Evolutionary conservation across 208 protist genomes (phyloP), one percentile per base, ranked within the genome.

Genomic region (Willaertia magna): DNA sequence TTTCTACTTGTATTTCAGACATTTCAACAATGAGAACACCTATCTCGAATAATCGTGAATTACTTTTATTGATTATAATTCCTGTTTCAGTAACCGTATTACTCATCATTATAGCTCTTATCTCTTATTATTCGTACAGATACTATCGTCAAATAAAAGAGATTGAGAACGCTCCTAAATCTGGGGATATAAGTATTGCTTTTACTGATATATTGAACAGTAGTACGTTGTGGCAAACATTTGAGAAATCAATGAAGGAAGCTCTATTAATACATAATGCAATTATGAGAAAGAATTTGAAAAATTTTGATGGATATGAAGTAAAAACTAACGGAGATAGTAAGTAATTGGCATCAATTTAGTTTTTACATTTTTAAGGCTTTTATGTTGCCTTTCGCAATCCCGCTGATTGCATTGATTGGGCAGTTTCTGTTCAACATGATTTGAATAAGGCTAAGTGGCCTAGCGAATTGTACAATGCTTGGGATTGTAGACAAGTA

Each of bases 271-370:
- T 87, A 14, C 87, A 88, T 85, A 85, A 88, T 49, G 2, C 55
- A 22, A 44, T 86, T 16, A 88, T 88, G 76, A 51, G 87, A 40
- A 9, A 40, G 20, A 49, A 46, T 42, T 47, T 88, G 11, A 42
- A 87, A 12, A 34, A 74, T 34, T 82, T 43, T 42, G 76, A 59
- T 26, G 89, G 89, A 40, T 91, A 87, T 61, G 89, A 91, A 86
- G 89, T 91, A 30, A 91, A 91, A 83, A 90, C 88, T n/a, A n/a
- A n/a, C n/a, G n/a, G n/a, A n/a, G n/a, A n/a, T n/a, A n/a, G n/a
- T n/a, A n/a, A n/a, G n/a, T n/a, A n/a, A n/a, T n/a, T n/a, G n/a
- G n/a, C n/a, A n/a, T n/a, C n/a, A n/a, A n/a, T n/a, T n/a, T n/a
- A n/a, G n/a, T 2, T 59, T 59, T 59, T 59, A 12, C 26, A 3